phyloP scores from a whole-genome alignment of 176 grass and related monocot species.

The Cenchrus purpureus region DNA sequence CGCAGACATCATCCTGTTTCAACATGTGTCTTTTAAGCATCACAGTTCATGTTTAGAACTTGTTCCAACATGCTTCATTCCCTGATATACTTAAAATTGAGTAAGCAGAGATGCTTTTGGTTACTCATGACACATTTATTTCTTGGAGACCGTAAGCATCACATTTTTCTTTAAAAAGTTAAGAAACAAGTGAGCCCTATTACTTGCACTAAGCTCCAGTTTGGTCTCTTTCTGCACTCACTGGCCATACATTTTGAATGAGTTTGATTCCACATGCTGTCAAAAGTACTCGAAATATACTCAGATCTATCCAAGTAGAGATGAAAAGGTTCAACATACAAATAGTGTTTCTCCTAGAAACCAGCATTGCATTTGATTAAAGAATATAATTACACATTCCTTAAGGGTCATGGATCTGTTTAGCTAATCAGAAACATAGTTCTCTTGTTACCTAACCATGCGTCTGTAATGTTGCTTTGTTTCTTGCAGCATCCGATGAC shows the following conservation, averaged over 20 bases:
- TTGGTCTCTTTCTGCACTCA: background rate
- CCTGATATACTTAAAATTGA: background rate
- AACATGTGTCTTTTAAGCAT: background rate
- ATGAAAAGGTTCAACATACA: background rate
- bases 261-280: background rate
- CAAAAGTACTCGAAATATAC: background rate
- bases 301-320: background rate
- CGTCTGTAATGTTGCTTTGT: background rate
- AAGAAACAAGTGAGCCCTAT: background rate
- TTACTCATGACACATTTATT: background rate
- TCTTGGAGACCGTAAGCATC: background rate
- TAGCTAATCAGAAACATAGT: background rate
- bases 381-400: background rate
- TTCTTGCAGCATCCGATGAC: constrained; percentile 59
- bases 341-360: background rate
- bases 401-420: constrained; percentile 10
- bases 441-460: constrained; percentile 6
- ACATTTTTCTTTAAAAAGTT: background rate
- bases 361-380: background rate
- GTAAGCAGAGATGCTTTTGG: background rate
- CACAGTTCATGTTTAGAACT: background rate
- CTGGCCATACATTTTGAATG: background rate
- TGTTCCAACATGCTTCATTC: background rate
- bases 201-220: background rate
- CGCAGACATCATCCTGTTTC: background rate